These are phyloP conservation scores for Metschnikowia baotianmanensis DNA, from an alignment of 805 yeast genomes.

Conservation along the genomic window DNA sequence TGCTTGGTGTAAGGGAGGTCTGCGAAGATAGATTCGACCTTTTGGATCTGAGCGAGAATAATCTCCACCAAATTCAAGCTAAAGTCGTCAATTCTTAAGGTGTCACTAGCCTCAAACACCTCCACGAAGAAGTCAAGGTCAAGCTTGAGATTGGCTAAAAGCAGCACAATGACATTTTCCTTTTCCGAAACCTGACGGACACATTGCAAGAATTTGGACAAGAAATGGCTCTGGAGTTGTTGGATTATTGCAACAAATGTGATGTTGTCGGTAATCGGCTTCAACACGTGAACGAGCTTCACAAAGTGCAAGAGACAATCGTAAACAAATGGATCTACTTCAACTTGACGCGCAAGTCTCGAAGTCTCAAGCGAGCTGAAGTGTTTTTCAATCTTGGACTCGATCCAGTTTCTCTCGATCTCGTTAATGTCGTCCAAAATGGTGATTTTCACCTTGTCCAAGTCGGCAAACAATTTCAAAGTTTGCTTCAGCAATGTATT, in stretches of 20 bases:
- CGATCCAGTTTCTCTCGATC: constrained; percentile 35
- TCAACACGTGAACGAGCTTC: constrained; percentile 36
- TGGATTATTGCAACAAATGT: constrained; percentile 36
- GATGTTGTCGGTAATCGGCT: constrained; percentile 38
- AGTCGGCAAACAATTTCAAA: constrained; percentile 39
- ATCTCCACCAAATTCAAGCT: constrained; percentile 33
- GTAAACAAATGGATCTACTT: constrained; percentile 39
- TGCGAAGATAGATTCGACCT: constrained; percentile 22
- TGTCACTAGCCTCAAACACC: constrained; percentile 35
- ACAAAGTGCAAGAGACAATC: constrained; percentile 41
- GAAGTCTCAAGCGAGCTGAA: constrained; percentile 26
- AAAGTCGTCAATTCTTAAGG: constrained; percentile 34
- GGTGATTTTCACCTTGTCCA: constrained; percentile 39
- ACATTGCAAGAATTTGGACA: constrained; percentile 33
- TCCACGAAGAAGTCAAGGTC: constrained; percentile 40
- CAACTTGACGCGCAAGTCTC: constrained; percentile 31
- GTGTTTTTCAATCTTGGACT: constrained; percentile 26
- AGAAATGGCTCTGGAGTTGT: constrained; percentile 37
- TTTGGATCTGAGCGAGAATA: constrained; percentile 27
- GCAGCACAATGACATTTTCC: constrained; percentile 17
- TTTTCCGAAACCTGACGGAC: constrained; percentile 24
- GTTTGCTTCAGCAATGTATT: constrained; percentile 37
- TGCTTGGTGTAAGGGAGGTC: constrained; percentile 24
- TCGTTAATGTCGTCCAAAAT: constrained; percentile 40
- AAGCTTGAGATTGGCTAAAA: constrained; percentile 31